phyloP scores from a whole-genome alignment of 345 rosid genomes.

The Raphanus raphanistrum region DNA sequence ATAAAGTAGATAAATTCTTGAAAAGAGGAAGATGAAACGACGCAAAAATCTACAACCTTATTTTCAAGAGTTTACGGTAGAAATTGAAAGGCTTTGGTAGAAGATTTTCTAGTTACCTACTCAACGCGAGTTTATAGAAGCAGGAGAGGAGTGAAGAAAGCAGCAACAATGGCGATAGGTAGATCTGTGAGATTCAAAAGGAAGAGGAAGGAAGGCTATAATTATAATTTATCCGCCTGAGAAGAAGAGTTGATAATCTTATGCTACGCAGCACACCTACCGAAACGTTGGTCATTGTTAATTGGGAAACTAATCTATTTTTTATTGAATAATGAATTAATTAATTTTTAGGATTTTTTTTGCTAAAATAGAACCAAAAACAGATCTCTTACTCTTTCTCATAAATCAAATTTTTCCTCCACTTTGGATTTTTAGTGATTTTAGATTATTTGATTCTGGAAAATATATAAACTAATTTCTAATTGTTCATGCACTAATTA shows the following conservation, averaged over 20 bases:
- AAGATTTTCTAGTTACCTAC: constrained; percentile 10
- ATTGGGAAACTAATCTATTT: neutral
- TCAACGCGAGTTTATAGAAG: constrained; percentile 18
- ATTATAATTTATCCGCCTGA: constrained; percentile 19
- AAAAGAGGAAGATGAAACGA: constrained; percentile 20
- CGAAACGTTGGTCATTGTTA: neutral
- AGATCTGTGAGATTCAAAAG: constrained; percentile 33
- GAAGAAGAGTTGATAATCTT: neutral
- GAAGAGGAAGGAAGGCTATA: neutral
- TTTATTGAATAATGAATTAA: neutral
- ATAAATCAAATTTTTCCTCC: no score
- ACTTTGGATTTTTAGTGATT: no score
- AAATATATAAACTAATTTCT: no score
- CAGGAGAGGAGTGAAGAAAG: neutral
- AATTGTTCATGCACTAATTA: no score
- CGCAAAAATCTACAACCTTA: neutral
- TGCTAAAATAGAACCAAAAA: neutral
- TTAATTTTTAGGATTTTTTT: no score
- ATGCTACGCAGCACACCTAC: constrained; percentile 8
- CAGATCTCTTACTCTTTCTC: neutral
- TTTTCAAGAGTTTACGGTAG: neutral
- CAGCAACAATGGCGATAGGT: constrained; percentile 19
- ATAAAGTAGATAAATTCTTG: neutral
- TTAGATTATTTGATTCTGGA: no score
- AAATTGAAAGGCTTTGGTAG: neutral